phyloP scores from a whole-genome alignment of 2,329 filamentous ascomycete genomes.

The Alternaria sp. region DNA sequence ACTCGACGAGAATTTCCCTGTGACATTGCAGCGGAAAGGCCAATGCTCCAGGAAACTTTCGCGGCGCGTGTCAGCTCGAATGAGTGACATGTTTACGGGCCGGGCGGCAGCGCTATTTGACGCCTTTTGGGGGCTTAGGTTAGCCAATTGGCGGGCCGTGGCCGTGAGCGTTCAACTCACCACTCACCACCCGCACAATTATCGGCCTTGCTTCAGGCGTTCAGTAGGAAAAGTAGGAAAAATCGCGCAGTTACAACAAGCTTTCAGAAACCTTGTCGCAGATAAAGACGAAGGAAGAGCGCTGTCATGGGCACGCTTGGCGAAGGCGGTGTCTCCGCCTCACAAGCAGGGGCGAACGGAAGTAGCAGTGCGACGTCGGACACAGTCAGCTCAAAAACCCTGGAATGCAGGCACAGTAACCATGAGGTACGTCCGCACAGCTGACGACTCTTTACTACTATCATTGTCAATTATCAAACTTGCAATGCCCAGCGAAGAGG shows the following conservation, averaged over 20 bases:
- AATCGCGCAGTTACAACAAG: constrained; percentile 1
- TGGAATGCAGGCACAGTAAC: not conserved
- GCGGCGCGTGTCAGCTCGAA: not conserved
- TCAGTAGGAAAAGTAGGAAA: not conserved
- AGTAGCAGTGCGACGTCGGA: not conserved
- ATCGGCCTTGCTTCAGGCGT: not conserved
- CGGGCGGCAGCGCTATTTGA: constrained; percentile 3
- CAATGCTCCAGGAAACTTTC: constrained; percentile 3
- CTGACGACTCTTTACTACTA: not conserved
- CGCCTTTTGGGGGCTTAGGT: not conserved
- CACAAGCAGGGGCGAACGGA: not conserved
- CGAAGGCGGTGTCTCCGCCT: not conserved
- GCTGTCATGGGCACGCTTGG: not conserved
- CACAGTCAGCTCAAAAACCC: not conserved
- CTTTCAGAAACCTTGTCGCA: not conserved
- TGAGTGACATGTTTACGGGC: constrained; percentile 6
- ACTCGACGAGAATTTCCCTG: not conserved
- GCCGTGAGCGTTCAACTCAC: constrained; percentile 1
- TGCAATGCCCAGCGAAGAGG: not conserved
- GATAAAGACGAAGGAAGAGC: not conserved
- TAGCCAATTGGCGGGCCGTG: not conserved
- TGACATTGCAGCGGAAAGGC: not conserved
- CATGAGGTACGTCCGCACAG: not conserved
- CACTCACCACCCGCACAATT: not conserved
- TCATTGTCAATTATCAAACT: not conserved